Base-by-base conservation (phyloP, 2,329 filamentous ascomycete species). In the Corinectria fuckeliana region DNA sequence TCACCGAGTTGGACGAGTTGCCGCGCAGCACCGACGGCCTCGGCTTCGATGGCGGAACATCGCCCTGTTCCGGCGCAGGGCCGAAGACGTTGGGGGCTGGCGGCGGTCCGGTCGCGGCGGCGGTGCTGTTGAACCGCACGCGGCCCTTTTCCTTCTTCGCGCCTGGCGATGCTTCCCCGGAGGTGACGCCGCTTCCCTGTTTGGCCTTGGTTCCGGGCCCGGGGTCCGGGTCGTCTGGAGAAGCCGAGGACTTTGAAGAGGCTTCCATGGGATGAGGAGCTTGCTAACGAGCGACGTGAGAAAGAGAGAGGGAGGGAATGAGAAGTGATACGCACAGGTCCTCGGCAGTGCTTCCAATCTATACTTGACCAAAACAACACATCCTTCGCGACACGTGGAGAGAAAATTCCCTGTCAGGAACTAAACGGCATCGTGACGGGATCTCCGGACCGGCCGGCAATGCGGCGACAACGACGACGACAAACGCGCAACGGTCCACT, bases 101-200 rank as follows among this genome's bases (percentile, higher is more conserved):
- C 10, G 63, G 70, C 47, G 66, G 74, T 58, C 61, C 73, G 38
- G 65, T 73, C 20, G 67, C 71, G 16, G 67, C 77, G 25, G 79
- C 77, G 56, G 74, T 77, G 70, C 79, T 82, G 66, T 82, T 82
- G 64, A 82, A 82, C 6, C 80, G 76, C 25, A 82, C 80, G 25
- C 80, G 77, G 3, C 77, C 79, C 62, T 81, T 82, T 60, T 82
- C 80, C 65, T 74, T 79, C 58, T 53, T 56, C 14, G 61, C 57
- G 9, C 61, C 61, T n/a, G 58, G 60, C 5, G 66, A 58, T 10
- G 50, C 52, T 28, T 58, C 63, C 20, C 32, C 30, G 21, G 47
- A 39, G 44, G 57, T 39, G 36, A 36, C 21, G 13, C 13, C 30
- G 23, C 42, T 13, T 6, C 21, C 34, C 3, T 26, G 36, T 5